A percentile compares a stretch with the other conserved stretches of the same genome.
Conservation (phyloP, 1,139 yeast species). For the Candida neerlandica region DNA sequence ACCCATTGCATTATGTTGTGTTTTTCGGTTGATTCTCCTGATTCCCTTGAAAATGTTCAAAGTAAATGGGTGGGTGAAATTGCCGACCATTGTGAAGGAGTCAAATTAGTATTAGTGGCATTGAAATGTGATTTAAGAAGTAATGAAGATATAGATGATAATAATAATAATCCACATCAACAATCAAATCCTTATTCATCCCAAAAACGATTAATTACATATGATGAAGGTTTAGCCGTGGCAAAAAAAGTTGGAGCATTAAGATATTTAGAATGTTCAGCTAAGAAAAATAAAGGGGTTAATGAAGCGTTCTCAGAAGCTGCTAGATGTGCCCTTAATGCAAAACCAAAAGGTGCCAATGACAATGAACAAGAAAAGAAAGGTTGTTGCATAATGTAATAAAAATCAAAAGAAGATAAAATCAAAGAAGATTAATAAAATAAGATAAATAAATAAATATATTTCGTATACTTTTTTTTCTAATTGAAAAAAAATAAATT, state of each 20-base stretch:
- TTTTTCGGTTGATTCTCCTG: slow-evolving; percentile 91
- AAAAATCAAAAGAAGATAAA: no score
- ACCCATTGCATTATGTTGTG: slow-evolving; percentile 97
- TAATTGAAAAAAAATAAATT: background rate
- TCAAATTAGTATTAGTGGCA: slow-evolving; percentile 89
- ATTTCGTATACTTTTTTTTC: slow-evolving; percentile 8
- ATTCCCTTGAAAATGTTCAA: slow-evolving; percentile 92
- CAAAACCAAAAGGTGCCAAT: slow-evolving; percentile 78
- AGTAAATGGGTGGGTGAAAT: slow-evolving; percentile 96
- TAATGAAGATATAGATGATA: slow-evolving; percentile 35
- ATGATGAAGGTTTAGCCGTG: slow-evolving; percentile 49
- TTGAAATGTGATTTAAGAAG: slow-evolving; percentile 89
- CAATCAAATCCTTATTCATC: slow-evolving; percentile 40
- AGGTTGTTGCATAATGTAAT: slow-evolving; percentile 43
- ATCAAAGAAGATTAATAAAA: no score
- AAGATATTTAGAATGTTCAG: slow-evolving; percentile 89
- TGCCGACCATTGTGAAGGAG: slow-evolving; percentile 96
- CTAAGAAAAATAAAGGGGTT: slow-evolving; percentile 90
- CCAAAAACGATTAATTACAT: slow-evolving; percentile 55
- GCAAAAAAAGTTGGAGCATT: slow-evolving; percentile 85
- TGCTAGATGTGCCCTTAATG: slow-evolving; percentile 91
- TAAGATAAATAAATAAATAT: background rate
- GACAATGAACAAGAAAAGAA: slow-evolving; percentile 50
- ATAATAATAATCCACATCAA: no score
- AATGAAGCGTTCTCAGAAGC: slow-evolving; percentile 97